Evolutionary conservation across 345 rosid genomes (phyloP), one percentile per base, ranked within the genome.

Genomic region (Kernera saxatilis): DNA sequence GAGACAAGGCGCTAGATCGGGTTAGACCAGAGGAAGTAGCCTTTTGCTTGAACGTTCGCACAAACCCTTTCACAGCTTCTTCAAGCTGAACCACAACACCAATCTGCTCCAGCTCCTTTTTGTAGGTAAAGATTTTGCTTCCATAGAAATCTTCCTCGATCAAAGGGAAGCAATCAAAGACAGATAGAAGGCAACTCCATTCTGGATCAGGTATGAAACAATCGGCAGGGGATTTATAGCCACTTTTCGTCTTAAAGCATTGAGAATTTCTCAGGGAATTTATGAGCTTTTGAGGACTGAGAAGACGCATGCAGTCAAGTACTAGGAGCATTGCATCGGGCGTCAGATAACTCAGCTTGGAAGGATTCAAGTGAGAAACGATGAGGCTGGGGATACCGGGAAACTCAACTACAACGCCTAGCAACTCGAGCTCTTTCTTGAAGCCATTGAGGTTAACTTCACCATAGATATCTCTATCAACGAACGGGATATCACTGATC

Each of bases 401-500:
- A 65, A 82, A 84, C 46, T 75, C 62, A 51, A 77, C 82, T 0
- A 67, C 49, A 36, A 88, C 91, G 0, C 95, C 97, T 11, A 91
- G 91, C 75, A 83, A 61, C 53, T 50, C 3, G 15, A 91, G 91
- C 51, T 91, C 92, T 22, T 8, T 44, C 52, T 78, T 74, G 77
- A 77, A 88, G 10, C 2, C 0, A 12, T 8, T 52, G 27, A 77
- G 37, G 39, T 80, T 48, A 36, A 69, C 73, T 22, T 74, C 68
- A 45, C 89, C 86, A 44, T 84, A 91, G 64, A 51, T 67, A 25
- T 39, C 55, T 25, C 27, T 48, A 61, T 85, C 87, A 5, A 91
- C 56, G 64, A 85, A 81, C 2, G 94, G 92, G 8, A 84, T 71
- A 45, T 88, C 60, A 26, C 91, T 82, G 55, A 91, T 70, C n/a